Evolutionary conservation across 495 filamentous ascomycete species (phyloP).

Genomic region (Cudoniella acicularis): DNA sequence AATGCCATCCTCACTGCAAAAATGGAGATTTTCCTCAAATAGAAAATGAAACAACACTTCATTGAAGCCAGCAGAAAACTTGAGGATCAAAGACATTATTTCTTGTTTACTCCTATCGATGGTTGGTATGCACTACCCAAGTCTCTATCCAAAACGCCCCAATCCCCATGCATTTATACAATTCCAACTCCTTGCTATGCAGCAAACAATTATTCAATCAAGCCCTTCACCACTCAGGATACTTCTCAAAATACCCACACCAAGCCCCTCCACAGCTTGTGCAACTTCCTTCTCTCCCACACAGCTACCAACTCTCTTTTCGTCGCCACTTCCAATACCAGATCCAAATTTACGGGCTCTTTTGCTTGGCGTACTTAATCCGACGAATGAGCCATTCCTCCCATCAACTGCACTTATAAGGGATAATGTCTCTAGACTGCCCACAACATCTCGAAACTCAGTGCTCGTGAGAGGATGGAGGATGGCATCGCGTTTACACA

Average conservation of each 20-base stretch:
- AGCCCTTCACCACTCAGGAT: slow-evolving; percentile 43
- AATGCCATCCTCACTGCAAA: too few species aligned
- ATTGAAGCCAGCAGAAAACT: too few species aligned
- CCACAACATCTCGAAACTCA: slow-evolving; percentile 93
- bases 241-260: slow-evolving; percentile 50
- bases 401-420: slow-evolving; percentile 75
- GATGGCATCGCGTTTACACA: slow-evolving; percentile 80
- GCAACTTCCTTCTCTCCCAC: slow-evolving; percentile 76
- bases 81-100: too few species aligned
- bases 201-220: slow-evolving; percentile 17
- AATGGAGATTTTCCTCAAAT: too few species aligned
- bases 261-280: slow-evolving; percentile 63
- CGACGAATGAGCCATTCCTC: slow-evolving; percentile 58
- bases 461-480: slow-evolving; percentile 81
- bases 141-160: neutral
- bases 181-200: slow-evolving; percentile 23
- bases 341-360: slow-evolving; percentile 41
- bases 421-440: slow-evolving; percentile 79
- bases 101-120: too few species aligned
- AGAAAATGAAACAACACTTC: too few species aligned
- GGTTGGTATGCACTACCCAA: too few species aligned
- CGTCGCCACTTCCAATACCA: slow-evolving; percentile 45
- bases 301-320: slow-evolving; percentile 69
- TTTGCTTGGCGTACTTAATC: slow-evolving; percentile 56
- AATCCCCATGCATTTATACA: neutral